Evolutionary conservation across 2,329 filamentous ascomycete genomes (phyloP), one percentile per base, ranked within the genome.

Genomic region (Alternaria postmessia): DNA sequence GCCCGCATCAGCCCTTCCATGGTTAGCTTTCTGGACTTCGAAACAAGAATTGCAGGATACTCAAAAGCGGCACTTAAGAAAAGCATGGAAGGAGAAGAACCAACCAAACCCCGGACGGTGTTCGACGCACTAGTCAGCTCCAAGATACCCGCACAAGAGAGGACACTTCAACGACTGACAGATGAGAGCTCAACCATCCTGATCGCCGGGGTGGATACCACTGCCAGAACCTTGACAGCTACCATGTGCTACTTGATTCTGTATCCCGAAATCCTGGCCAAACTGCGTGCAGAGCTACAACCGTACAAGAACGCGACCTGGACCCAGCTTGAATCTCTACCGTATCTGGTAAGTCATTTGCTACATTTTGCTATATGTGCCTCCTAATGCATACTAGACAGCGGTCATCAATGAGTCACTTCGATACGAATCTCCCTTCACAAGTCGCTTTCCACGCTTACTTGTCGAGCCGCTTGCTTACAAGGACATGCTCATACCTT

Each of bases 181-280:
- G 73, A 76, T 26, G 78, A 80, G 41, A 71, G 69, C 22, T 62
- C 32, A 36, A 36, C 32, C 5, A 51, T 79, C 5, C 61, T 75
- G 2, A 61, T 67, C 18, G 77, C 78, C 5, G 77, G 78, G 0
- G 59, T 69, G 3, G 74, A 77, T 28, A 80, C 77, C 0, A 76
- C 76, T 1, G 72, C 75, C 26, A 54, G 64, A n/a, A 59, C 52
- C 4, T 24, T 70, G 39, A 63, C 60, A 8, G 51, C 52, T 39
- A 54, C 56, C 4, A 46, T 54, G 16, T 62, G 51, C 24, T 59
- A 61, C 49, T 38, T 67, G 8, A 41, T 59, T 11, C 49, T 36
- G 1, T 63, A 62, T 46, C 59, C 54, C 11, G 16, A 51, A 9
- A 56, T 59, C 20, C 28, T 65, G 16, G 49, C 36, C 18, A 59